Conservation (phyloP, 306 rosid species). For the Hippophae tibetana region DNA sequence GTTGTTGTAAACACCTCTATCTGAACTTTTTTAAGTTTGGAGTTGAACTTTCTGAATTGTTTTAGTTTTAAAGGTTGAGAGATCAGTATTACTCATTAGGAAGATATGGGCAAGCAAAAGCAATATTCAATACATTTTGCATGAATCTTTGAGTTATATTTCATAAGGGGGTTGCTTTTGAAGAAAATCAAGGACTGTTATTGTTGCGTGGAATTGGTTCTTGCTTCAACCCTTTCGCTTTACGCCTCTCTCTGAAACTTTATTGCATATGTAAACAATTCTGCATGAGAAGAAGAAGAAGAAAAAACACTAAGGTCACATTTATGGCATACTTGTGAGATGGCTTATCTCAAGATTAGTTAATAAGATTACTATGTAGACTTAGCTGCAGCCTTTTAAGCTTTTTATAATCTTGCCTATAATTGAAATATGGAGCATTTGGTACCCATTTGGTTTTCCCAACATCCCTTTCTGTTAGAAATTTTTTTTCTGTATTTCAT, state of each 20-base stretch:
- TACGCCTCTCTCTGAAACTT: too few relatives aligned
- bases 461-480: background rate
- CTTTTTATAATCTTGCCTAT: too few relatives aligned
- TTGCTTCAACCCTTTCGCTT: too few relatives aligned
- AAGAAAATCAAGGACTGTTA: background rate
- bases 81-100: background rate
- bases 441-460: background rate
- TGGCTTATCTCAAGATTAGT: too few relatives aligned
- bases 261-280: too few relatives aligned
- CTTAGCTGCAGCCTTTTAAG: too few relatives aligned
- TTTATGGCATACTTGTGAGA: too few relatives aligned
- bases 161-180: background rate
- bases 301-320: too few relatives aligned
- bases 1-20: background rate
- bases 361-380: too few relatives aligned
- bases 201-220: too few relatives aligned
- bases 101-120: background rate
- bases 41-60: background rate
- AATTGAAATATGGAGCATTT: background rate
- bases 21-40: background rate
- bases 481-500: constrained; percentile 1
- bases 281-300: too few relatives aligned
- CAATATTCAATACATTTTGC: background rate
- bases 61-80: background rate
- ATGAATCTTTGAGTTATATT: background rate